Evolutionary conservation across 169 alveolate genomes (phyloP).

Genomic region (Cryptosporidium andersoni): DNA sequence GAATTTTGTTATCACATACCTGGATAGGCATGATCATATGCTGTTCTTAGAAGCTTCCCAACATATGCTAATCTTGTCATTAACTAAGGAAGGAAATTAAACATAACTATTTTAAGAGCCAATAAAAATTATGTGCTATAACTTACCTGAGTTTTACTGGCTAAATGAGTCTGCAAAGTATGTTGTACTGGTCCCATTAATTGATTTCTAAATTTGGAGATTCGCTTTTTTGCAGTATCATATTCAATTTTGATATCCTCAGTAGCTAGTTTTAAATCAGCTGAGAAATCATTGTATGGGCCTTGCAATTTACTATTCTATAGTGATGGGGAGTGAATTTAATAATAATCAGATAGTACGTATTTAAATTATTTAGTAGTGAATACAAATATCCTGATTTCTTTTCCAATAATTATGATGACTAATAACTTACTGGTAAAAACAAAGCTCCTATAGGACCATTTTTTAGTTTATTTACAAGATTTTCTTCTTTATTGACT

Average conservation of each 20-base stretch:
- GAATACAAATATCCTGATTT: not conserved
- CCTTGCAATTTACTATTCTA: slow-evolving; percentile 63
- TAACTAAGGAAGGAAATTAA: not conserved
- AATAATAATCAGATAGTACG: no score
- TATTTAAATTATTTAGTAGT: not conserved
- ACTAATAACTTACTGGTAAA: slow-evolving; percentile 51
- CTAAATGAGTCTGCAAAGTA: slow-evolving; percentile 26
- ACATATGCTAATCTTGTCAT: slow-evolving; percentile 66
- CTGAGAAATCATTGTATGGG: slow-evolving; percentile 66
- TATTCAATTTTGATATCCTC: slow-evolving; percentile 56
- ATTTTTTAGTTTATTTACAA: slow-evolving; percentile 7
- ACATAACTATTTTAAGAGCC: not conserved
- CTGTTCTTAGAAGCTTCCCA: slow-evolving; percentile 60
- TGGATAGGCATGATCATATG: slow-evolving; percentile 72
- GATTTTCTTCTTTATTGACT: no score
- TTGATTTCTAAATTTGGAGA: slow-evolving; percentile 64
- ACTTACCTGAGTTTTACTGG: slow-evolving; percentile 64
- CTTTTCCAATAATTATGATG: not conserved
- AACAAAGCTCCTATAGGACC: slow-evolving; percentile 60
- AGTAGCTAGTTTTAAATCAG: slow-evolving; percentile 55
- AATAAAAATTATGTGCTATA: not conserved
- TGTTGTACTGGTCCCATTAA: slow-evolving; percentile 66
- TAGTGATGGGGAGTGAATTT: not conserved
- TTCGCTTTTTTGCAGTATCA: slow-evolving; percentile 67
- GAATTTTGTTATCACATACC: slow-evolving; percentile 21